Base-by-base conservation (phyloP, 805 yeast species). In the Saccharomycopsis sp. region DNA sequence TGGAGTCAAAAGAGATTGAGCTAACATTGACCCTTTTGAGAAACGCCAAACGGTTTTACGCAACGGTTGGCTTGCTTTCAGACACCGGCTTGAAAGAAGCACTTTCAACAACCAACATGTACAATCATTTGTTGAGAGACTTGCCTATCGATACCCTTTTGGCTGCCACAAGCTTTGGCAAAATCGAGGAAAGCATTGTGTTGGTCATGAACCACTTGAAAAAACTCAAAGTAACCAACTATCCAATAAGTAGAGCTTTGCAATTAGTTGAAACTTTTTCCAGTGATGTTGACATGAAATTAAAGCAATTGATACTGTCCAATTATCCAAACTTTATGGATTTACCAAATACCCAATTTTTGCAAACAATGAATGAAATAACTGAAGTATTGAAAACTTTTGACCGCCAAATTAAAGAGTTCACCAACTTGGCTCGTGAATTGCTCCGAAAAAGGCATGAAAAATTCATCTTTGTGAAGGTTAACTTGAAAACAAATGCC, bases 21-120 rank as follows among this genome's bases (percentile, higher is more conserved):
- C 55, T 71, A 6, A 75, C 92, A 0, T 58, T 86, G 10, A 73
- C 71, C 1, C 62, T 82, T 0, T 63, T 88, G 41, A 72, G 73
- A 45, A 61, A 68, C 12, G 86, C 87, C 2, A 87, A 83, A 50
- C 65, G 96, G 48, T 83, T 78, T 53, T 94, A 83, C 54, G 78
- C 85, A 1, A 78, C 88, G 0, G 71, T 75, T n/a, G 69, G 80
- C 26, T 80, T 83, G 51, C 62, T 72, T 25, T 73, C 85, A 4
- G 94, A 84, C 52, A 75, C 81, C 2, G 84, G 85, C 0, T 58
- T 89, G 16, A 58, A 63, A 27, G 77, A 73, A 20, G 73, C 80
- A 12, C 46, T 74, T 9, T 61, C 62, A 3, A 58, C 59, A 17
- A 73, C 86, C 0, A 60, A 63, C 9, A 64, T 67, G n/a, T 77